Evolutionary conservation across 148 eudicot genomes (phyloP), one percentile per base, ranked within the genome.

Genomic region (Pharnaceum exiguum): DNA sequence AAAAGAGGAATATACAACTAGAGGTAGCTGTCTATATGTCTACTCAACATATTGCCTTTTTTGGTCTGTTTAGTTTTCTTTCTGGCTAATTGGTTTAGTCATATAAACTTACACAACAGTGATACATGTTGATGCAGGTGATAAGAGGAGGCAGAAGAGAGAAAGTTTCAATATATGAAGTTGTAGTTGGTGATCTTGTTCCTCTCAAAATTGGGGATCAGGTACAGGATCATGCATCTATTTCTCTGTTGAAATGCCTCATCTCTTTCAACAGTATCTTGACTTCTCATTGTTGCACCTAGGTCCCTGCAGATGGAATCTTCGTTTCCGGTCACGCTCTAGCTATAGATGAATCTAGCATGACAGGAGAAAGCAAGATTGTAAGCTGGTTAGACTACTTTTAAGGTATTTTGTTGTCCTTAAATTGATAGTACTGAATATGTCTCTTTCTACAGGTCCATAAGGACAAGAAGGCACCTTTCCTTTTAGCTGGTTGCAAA

Each of bases 341-440:
- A 54, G 74, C 89, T 38, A 79, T 90, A 40, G 97, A 90, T 68
- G 97, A 90, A 79, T 90, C 97, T 13, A 90, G 97, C 79, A 90
- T 90, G 97, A 90, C 97, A 13, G 97, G 97, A 57, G 97, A 90
- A 73, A 90, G 95, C 89, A 87, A 84, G 79, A 84, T 77, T 69
- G 97, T 90, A 78, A 87, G 95, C 73, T 60, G 51, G 51, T 63
- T 71, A 43, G 69, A 67, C 40, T 48, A 51, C 26, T 59, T 65
- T 35, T 21, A 35, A 55, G 33, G 54, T 13, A 18, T 5, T 36
- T 17, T 22, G 31, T 17, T 22, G 33, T 49, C 56, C 44, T 52
- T 32, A 44, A 39, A 16, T 58, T 26, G 35, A 37, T 57, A 38
- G 51, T 45, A 71, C 33, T 72, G 32, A 8, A 12, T 18, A 18